Evolutionary conservation across 2,329 filamentous ascomycete genomes (phyloP), one percentile per base, ranked within the genome.

Genomic region (Aureobasidium sp.): DNA sequence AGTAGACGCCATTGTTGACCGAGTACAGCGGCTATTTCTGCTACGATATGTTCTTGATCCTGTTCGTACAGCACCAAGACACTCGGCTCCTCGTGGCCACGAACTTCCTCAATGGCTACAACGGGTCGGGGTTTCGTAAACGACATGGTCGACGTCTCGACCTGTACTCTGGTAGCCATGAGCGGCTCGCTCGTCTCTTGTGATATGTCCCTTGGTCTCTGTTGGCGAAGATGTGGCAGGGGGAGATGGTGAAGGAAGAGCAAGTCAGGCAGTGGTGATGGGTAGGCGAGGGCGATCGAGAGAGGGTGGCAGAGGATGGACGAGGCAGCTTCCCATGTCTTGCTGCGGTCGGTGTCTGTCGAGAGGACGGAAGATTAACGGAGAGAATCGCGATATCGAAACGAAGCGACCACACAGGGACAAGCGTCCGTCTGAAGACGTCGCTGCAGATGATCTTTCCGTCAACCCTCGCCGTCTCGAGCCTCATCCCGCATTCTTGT

Each of bases 1-100:
- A 79, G 79, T 38, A 84, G 72, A 55, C 77, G 79, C 70, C 79
- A 84, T 17, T 84, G 79, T 65, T 90, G 88, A 12, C 88, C 88
- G 37, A 93, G 71, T 6, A 91, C 84, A 62, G 91, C 86, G 22
- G 88, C 87, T 60, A 90, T 86, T 29, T 87, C 73, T 19, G 80
- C 79, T 24, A 90, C 81, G 58, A 93, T 87, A 35, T 79, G 77
- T 56, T 90, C 84, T 66, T 91, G 86, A 16, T 80, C 84, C 19
- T 74, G 74, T 10, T 84, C 82, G 66, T 85, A 88, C 16, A 91
- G 69, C 56, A 93, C 64, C 56, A 74, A 63, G 55, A 74, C 63
- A 58, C 70, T 67, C 51, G 71, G 72, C 60, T 63, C 60, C 45
- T 66, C 62, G 54, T 62, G 55, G 41, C 63, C 57, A 35, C 63